Base-by-base conservation (phyloP, 148 eudicot species). In the Mesembryanthemum crystallinum region DNA sequence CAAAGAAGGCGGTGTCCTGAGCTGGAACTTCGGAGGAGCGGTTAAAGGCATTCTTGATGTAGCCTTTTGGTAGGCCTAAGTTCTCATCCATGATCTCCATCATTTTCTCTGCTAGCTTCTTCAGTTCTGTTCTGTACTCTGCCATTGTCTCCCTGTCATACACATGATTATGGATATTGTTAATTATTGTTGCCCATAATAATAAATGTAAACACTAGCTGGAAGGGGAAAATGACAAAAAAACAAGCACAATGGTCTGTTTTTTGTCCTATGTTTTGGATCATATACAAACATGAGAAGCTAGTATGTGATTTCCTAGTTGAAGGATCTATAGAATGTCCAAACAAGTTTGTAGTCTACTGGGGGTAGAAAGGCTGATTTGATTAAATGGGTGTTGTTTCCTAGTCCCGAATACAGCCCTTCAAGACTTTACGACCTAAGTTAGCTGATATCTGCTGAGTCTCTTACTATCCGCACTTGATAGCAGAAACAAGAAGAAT, bases 41-140 rank as follows among this genome's bases (percentile, higher is more conserved):
- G 57, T 87, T 85, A 83, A 94, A 94, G 45, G 90, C 89, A 10
- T 74, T 80, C 76, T 90, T 90, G 67, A 92, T 94, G 96, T 88
- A 89, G 21, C 90, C 97, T 52, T 77, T 92, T 51, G 88, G 91
- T 18, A 94, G 73, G 21, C 98, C 92, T 57, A 94, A 65, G 81
- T 94, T 94, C 78, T 94, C 97, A 67, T 92, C 96, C 97, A 94
- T 92, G 68, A 85, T 81, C 74, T 90, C 96, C 96, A 90, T 87
- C 47, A 94, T 54, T 64, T 80, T 89, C 58, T 84, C 80, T 5
- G 88, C 94, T 27, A 94, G 83, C 29, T 90, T 92, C 86, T 76
- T 92, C 37, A 94, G 71, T 68, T 92, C 90, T 21, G 69, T 55
- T 81, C 96, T 75, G 87, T 92, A 94, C 70, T 92, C 93, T 62